Evolutionary conservation across 768 basidiomycete genomes (phyloP), one percentile per base, ranked within the genome.

Genomic region (Rhizopogon rudus): DNA sequence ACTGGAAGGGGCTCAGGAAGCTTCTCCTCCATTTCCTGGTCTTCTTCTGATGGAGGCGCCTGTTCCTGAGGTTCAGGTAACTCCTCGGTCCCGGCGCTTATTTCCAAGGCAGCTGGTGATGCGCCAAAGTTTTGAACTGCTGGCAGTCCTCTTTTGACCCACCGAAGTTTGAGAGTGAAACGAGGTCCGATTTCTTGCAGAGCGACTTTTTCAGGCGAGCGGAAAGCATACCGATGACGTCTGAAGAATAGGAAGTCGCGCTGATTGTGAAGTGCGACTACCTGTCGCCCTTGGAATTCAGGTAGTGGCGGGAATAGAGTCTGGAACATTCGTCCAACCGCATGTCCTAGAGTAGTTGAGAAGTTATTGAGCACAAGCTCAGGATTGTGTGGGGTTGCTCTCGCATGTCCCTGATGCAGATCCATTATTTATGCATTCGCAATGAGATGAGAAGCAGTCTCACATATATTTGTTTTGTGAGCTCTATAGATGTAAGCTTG

Each of bases 201-300:
- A 6, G 88, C 83, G 8, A 96, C 94, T 67, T 90, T 93, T 60
- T 95, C 93, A 3, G 88, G 77, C 1, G 91, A 93, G 48, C 89
- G 84, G 73, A 95, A 98, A 40, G 93, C 93, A 70, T 94, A 96
- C 86, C 97, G 82, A 76, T 98, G 97, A 55, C 97, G 79, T 59
- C 97, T 77, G 77, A 99, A 96, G 76, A 99, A 99, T 55, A 99
- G 73, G 72, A 98, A 99, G 74, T 99, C 97, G 45, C 97, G 83
- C 68, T 97, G 94, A 65, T 98, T 98, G 67, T 98, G 97, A 17
- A 98, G 77, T 3, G 96, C 97, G 12, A 98, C 95, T 9, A 98
- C 95, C 70, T 99, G 97, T 31, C 97, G 77, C 35, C 97, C 97
- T 72, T 93, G 87, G 66, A 97, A 98, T 67, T 97, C 91, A 0